Percentiles rank a stretch among this genome's conserved stretches.
These are phyloP conservation scores for Ganoderma meredithae DNA, from an alignment of 1,284 basidiomycete species.

Conservation along the genomic window DNA sequence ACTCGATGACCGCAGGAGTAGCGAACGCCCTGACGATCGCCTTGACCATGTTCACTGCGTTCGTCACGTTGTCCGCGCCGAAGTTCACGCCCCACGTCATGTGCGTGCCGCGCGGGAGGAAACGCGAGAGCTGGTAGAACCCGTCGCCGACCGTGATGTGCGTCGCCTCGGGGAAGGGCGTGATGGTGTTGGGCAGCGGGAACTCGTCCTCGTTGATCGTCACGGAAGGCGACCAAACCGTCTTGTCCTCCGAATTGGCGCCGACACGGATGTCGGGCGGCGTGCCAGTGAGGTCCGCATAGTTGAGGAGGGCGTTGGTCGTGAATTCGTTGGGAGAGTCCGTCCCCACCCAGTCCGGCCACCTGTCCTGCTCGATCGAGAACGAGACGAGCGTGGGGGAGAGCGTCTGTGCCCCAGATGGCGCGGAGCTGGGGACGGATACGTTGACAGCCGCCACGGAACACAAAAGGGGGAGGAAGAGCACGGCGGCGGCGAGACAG, in stretches of 20 bases:
- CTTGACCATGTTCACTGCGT: slow-evolving; percentile 62
- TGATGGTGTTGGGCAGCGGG: slow-evolving; percentile 53
- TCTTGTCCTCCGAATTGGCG: slow-evolving; percentile 69
- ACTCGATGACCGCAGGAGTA: slow-evolving; percentile 48
- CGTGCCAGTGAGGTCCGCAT: slow-evolving; percentile 59
- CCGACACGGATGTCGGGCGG: slow-evolving; percentile 69
- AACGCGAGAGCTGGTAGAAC: slow-evolving; percentile 63
- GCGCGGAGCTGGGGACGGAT: slow-evolving; percentile 35
- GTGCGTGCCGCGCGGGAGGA: slow-evolving; percentile 62
- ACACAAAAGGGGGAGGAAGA: neutral
- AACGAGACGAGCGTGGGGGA: slow-evolving; percentile 57
- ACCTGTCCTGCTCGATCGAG: slow-evolving; percentile 75
- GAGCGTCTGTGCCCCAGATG: slow-evolving; percentile 36
- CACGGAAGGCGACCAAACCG: slow-evolving; percentile 37
- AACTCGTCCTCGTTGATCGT: slow-evolving; percentile 55
- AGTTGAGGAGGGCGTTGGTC: slow-evolving; percentile 62
- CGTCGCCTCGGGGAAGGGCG: slow-evolving; percentile 69
- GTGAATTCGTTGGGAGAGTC: slow-evolving; percentile 60
- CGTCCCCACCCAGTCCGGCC: slow-evolving; percentile 68
- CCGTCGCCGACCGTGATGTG: slow-evolving; percentile 62
- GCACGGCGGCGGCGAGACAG: neutral
- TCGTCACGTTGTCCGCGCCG: slow-evolving; percentile 61
- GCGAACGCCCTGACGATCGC: slow-evolving; percentile 63
- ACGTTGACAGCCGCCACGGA: slow-evolving; percentile 32
- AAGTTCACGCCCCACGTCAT: slow-evolving; percentile 80